Conservation (phyloP, 1,284 basidiomycete genomes). For the Trametes sp. region DNA sequence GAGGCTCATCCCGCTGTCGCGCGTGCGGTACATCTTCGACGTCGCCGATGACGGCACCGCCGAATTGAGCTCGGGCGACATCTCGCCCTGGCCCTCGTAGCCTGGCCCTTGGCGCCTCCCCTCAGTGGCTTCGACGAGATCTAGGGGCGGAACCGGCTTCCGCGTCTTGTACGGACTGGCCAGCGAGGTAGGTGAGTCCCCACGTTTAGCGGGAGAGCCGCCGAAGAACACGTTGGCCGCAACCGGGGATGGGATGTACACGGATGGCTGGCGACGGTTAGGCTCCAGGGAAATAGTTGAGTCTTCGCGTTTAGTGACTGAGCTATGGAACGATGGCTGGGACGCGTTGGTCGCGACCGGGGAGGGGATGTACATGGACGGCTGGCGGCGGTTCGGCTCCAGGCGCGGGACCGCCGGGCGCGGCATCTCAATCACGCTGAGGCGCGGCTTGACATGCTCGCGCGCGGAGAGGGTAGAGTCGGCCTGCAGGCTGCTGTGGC, state of each 20-base stretch:
- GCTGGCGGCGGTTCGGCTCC: conserved; percentile 14
- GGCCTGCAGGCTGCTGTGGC: conserved; percentile 15
- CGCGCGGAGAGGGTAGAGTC: not conserved
- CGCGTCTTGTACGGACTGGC: conserved; percentile 9
- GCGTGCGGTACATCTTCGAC: conserved; percentile 19
- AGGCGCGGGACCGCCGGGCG: not conserved
- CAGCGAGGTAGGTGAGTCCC: conserved; percentile 12
- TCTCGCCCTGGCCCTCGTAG: not conserved
- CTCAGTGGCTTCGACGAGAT: not conserved
- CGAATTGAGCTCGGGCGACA: not conserved
- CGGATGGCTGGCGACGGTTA: conserved; percentile 8
- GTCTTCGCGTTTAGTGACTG: too few relatives aligned
- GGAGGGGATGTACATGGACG: not conserved
- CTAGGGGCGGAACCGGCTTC: conserved; percentile 12
- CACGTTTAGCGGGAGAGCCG: not conserved
- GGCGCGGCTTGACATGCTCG: not conserved
- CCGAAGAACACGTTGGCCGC: not conserved
- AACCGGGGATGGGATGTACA: not conserved
- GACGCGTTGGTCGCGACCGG: not conserved
- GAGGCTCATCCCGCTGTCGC: conserved; percentile 9
- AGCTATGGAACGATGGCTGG: not conserved
- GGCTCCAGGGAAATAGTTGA: too few relatives aligned
- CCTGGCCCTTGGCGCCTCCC: not conserved
- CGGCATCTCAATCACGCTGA: not conserved
- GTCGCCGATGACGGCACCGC: conserved; percentile 17